Percentiles rank a stretch among this genome's conserved stretches.
These are phyloP conservation scores for Nothophaeocryptopus gaeumannii DNA, from an alignment of 2,329 filamentous ascomycete genomes.

Conservation along the genomic window DNA sequence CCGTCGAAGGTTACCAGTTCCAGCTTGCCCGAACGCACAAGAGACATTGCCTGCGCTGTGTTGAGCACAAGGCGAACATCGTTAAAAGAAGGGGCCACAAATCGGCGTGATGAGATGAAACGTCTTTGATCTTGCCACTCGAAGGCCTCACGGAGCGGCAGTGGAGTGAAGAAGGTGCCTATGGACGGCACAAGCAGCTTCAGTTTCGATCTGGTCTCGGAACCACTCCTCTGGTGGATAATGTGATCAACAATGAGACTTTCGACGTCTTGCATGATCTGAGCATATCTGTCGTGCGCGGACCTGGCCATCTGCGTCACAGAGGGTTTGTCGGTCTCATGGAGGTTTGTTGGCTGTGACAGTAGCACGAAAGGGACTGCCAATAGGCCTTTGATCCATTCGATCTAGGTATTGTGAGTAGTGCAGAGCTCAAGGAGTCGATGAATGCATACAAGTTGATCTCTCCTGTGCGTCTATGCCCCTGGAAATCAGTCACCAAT, in stretches of 20 bases:
- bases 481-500: constrained; percentile 1
- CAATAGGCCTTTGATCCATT: constrained; percentile 84
- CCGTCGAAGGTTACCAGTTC: constrained; percentile 94
- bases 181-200: constrained; percentile 87
- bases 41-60: constrained; percentile 87
- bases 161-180: constrained; percentile 87
- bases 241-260: constrained; percentile 89
- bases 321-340: constrained; percentile 64
- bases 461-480: constrained; percentile 79
- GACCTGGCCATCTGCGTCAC: constrained; percentile 67
- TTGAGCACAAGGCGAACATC: constrained; percentile 91
- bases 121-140: constrained; percentile 81
- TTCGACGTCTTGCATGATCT: constrained; percentile 94
- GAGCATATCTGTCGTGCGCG: constrained; percentile 83
- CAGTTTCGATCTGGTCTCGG: constrained; percentile 67
- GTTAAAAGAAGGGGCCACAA: constrained; percentile 96
- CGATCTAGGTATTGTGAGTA: constrained; percentile 28
- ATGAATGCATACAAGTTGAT: constrained; percentile 70
- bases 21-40: constrained; percentile 70
- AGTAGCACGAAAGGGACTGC: constrained; percentile 96
- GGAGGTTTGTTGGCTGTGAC: constrained; percentile 86
- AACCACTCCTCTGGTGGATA: constrained; percentile 62
- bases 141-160: constrained; percentile 78
- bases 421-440: neutral
- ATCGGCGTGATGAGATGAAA: constrained; percentile 84